Conservation (phyloP, 495 filamentous ascomycete species). For the Pseudomonodictys pantanalensis region DNA sequence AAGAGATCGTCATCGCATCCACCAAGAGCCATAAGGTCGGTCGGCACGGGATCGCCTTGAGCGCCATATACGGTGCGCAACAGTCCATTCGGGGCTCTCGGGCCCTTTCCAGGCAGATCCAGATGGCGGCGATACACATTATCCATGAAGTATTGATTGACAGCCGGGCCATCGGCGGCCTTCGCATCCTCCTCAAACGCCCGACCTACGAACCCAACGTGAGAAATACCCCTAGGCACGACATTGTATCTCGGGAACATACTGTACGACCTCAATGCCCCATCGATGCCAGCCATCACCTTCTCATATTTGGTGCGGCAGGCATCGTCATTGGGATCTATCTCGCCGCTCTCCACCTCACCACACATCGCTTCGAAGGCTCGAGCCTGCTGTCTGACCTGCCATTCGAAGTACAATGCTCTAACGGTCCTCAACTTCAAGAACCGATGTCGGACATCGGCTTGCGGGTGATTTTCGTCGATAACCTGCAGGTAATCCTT, state of each 20-base stretch:
- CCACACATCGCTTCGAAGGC: background rate
- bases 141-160: constrained; percentile 2
- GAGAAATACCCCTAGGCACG: background rate
- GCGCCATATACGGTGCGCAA: background rate
- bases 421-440: background rate
- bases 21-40: background rate
- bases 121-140: background rate
- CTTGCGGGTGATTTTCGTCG: constrained; percentile 6
- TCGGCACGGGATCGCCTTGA: background rate
- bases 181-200: background rate
- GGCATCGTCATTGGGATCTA: background rate
- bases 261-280: background rate
- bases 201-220: constrained; percentile 1
- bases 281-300: background rate
- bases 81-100: constrained; percentile 1
- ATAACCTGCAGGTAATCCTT: background rate
- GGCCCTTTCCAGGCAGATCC: background rate
- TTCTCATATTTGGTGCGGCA: background rate
- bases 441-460: constrained; percentile 6
- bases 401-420: background rate
- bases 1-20: constrained; percentile 2
- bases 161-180: background rate
- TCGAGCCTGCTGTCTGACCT: background rate
- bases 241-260: background rate
- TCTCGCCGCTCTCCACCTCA: background rate